Evolutionary conservation across 2,329 filamentous ascomycete species (phyloP), one percentile per base, ranked within the genome.

Genomic region (Xylariaceae sp.): DNA sequence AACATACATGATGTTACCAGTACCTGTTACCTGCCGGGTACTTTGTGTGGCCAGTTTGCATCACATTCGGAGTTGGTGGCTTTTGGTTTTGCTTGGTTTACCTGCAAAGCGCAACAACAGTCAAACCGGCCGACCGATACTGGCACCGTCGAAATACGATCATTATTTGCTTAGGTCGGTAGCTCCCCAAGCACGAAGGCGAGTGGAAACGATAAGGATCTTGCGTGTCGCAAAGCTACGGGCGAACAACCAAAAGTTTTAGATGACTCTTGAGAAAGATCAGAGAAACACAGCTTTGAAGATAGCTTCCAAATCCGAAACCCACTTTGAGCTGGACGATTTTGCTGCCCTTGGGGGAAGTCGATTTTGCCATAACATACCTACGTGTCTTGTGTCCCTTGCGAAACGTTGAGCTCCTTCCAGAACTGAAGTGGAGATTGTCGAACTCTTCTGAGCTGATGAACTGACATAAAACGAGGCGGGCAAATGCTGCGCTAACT

Each of bases 251-350:
- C 47, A 53, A 53, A 57, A 46, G 55, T 49, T 61, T 53, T 52
- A 59, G 53, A 56, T 58, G 56, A 51, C 53, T 63, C 55, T 63
- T 57, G 59, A 63, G 57, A 63, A 57, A 57, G 57, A 22, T 44
- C 32, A 37, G 46, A 53, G 29, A 51, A 47, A 66, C 54, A 62
- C 55, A 64, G 64, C 64, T 56, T 63, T 61, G 61, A 65, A 68
- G 64, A 66, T 68, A 68, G 66, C 57, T 66, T 61, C 51, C 59
- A 67, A 67, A 63, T 63, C 59, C 60, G 59, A 63, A 62, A 59
- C 55, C 56, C 59, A 57, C 58, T 60, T 62, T 58, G 53, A 63
- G 60, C 61, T 61, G 57, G 60, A 49, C 56, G 48, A 54, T 49
- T 40, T 29, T 51, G 19, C 32, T 42, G 22, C 49, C 32, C 30